Base-by-base conservation (phyloP, 495 filamentous ascomycete species). In the Penicillium egyptiacum region DNA sequence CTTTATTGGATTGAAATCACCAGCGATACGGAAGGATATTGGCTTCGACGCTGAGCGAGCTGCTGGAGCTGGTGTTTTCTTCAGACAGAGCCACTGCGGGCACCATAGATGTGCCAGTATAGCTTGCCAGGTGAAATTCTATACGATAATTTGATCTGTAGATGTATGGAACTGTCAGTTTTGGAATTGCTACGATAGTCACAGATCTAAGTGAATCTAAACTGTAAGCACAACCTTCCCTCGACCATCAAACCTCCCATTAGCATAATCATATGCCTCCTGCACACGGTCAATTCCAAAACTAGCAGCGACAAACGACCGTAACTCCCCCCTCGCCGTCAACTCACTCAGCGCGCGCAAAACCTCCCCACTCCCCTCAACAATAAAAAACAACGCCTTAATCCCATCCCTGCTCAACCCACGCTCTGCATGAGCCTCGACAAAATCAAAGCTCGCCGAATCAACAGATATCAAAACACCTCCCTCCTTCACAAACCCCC, bases 231-330 rank as follows among this genome's bases (percentile, higher is more conserved):
- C 48, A 41, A 75, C 48, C 51, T 73, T 75, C 19, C 68, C 71
- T 19, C 67, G 43, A 2, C 63, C 65, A 9, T 26, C 35, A 40
- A 42, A 54, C 52, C 66, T 56, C 39, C 64, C 61, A 65, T 60
- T 68, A 10, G 61, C 66, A 55, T 42, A 42, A 48, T 76, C 70
- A 64, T 72, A 75, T 30, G 70, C 73, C 59, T 73, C 68, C 25
- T 14, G 20, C 11, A 56, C 64, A 23, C 55, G 50, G 5, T 52
- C 57, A 51, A 76, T 54, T 0, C 58, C 64, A 55, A 60, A 69
- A 3, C 11, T 43, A 10, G 49, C 55, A 42, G 63, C 61, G 17
- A 76, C 71, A 53, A 73, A 71, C 20, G 66, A 56, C 52, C 33
- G 28, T 33, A 74, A 23, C 8, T 26, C 8, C 0, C 66, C 66